Evolutionary conservation across 805 yeast species (phyloP).

Genomic region (Priceomyces castillae): DNA sequence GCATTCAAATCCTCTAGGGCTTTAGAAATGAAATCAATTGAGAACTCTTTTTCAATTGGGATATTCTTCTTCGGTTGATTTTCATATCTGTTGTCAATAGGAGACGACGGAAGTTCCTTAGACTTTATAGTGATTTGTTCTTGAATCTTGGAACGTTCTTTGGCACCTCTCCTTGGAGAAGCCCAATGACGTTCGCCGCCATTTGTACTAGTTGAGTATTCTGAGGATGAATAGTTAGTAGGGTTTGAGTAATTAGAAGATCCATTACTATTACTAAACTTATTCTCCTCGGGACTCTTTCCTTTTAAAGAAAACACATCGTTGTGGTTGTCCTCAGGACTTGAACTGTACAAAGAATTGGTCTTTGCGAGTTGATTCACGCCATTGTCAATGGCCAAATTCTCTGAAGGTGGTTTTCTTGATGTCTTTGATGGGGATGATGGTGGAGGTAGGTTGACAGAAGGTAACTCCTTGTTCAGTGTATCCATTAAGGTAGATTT

Average conservation of each 20-base stretch:
- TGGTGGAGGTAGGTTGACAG: constrained; percentile 8
- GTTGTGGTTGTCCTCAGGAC: constrained; percentile 13
- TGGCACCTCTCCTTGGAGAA: constrained; percentile 38
- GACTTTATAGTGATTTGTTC: constrained; percentile 36
- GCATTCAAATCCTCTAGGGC: constrained; percentile 44
- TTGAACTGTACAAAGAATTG: constrained; percentile 9
- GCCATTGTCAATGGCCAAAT: neutral
- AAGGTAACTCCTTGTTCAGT: constrained; percentile 8
- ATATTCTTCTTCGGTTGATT: constrained; percentile 15
- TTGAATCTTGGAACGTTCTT: constrained; percentile 33
- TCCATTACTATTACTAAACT: constrained; percentile 15
- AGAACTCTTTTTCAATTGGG: constrained; percentile 42
- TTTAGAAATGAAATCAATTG: constrained; percentile 45
- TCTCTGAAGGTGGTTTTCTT: constrained; percentile 9
- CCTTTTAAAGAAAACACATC: constrained; percentile 17
- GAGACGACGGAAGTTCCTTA: constrained; percentile 25
- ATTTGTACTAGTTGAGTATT: constrained; percentile 16
- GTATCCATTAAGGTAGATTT: constrained; percentile 3
- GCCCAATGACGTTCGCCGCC: constrained; percentile 39
- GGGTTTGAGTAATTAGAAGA: constrained; percentile 38
- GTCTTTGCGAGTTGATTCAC: neutral
- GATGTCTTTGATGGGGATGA: constrained; percentile 3
- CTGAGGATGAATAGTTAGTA: constrained; percentile 27
- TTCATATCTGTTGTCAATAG: constrained; percentile 2
- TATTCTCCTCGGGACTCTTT: constrained; percentile 2